Evolutionary conservation across 2,329 filamentous ascomycete genomes (phyloP), one percentile per base, ranked within the genome.

Genomic region (Fusarium irregulare): DNA sequence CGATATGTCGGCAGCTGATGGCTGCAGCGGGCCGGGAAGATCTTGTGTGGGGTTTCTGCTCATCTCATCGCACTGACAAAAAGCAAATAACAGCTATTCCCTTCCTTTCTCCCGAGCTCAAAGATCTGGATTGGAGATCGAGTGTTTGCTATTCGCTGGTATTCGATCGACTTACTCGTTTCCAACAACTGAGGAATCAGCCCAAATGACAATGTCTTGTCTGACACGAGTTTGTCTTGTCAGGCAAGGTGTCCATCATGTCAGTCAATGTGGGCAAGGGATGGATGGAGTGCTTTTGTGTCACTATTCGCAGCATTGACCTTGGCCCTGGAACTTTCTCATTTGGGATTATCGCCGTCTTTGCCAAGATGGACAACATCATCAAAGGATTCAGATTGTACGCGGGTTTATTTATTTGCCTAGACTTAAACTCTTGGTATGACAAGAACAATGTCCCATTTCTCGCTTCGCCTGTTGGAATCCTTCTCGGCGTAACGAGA

Each of bases 31-130:
- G 46, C 48, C 60, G 58, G 56, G 60, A 45, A 65, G 60, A 66
- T 59, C 63, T 66, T 12, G 27, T 66, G 65, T 68, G 71, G 68
- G 64, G 60, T 64, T 65, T 70, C 55, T 66, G 46, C 60, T 57
- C 48, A 62, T 65, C 47, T 57, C 48, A 62, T 65, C 47, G 61
- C 41, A 59, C 47, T 42, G 40, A 25, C 25, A 59, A 60, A 64
- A 53, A 51, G 66, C 57, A 66, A 66, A 25, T 21, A 28, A 40
- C n/a, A 30, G 27, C 16, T 59, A 18, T 57, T 62, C 49, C 37
- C 56, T 60, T 65, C 37, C 56, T 60, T 65, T 51, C 23, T 18
- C 16, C 32, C 48, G 21, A 51, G 7, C 21, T 25, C 48, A 51
- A 51, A 51, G 48, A 51, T 51, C 30, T 27, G 16, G 23, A 11